phyloP scores from a whole-genome alignment of 2,329 filamentous ascomycete species.

The Cladosporium sphaerospermum region DNA sequence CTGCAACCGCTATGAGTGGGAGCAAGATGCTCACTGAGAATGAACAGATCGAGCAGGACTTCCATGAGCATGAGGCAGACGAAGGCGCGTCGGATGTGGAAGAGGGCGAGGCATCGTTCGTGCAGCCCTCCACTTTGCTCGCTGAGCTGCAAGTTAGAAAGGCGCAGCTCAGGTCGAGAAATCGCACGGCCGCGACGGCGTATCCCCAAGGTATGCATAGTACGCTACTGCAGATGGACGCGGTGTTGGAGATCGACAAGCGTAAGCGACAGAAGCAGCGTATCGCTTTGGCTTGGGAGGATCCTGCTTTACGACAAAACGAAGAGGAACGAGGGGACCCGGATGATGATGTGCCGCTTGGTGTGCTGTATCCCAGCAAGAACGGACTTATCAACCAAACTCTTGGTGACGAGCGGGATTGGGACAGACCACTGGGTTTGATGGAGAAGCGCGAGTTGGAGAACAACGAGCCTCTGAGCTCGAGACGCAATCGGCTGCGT shows the following conservation, averaged over 20 bases:
- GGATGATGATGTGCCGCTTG: slow-evolving; percentile 85
- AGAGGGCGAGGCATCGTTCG: slow-evolving; percentile 50
- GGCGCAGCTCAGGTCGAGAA: slow-evolving; percentile 76
- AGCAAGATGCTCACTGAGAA: slow-evolving; percentile 23
- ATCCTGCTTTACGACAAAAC: slow-evolving; percentile 39
- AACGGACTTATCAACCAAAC: slow-evolving; percentile 47
- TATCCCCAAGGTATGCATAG: slow-evolving; percentile 78
- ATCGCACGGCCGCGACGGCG: slow-evolving; percentile 57
- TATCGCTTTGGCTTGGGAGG: slow-evolving; percentile 88
- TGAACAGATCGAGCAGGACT: slow-evolving; percentile 38
- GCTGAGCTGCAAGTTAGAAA: slow-evolving; percentile 91
- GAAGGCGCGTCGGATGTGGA: slow-evolving; percentile 27
- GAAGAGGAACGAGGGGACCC: slow-evolving; percentile 42
- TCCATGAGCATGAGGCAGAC: slow-evolving; percentile 29
- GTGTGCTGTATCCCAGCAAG: slow-evolving; percentile 64
- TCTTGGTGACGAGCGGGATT: slow-evolving; percentile 34
- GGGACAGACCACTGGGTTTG: slow-evolving; percentile 62
- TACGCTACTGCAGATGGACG: slow-evolving; percentile 83
- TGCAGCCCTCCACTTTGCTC: slow-evolving; percentile 79
- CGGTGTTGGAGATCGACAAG: slow-evolving; percentile 78
- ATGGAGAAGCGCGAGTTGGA: slow-evolving; percentile 80
- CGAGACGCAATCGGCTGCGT: slow-evolving; percentile 66
- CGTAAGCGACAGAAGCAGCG: slow-evolving; percentile 67
- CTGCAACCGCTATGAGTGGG: slow-evolving; percentile 12
- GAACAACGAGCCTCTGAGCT: slow-evolving; percentile 83